These are phyloP conservation scores for Thyridium curvatum DNA, from an alignment of 2,329 filamentous ascomycete species.

Conservation along the genomic window DNA sequence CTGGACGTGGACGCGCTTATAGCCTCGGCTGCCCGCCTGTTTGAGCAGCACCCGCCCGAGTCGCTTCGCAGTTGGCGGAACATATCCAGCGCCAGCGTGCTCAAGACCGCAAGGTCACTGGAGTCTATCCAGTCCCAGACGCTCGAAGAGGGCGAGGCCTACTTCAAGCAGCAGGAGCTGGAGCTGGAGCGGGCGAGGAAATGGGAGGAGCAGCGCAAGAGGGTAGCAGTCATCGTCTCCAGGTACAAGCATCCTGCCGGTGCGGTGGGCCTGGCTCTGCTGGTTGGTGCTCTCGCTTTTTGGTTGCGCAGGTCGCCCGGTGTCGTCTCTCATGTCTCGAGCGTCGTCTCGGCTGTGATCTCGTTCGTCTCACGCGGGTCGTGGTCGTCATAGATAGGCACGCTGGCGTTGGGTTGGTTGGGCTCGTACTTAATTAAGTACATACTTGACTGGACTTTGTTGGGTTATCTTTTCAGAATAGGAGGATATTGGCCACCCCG, in stretches of 20 bases:
- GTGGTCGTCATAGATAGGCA: no score
- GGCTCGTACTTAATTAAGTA: no score
- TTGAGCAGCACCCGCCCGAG: slow-evolving; percentile 63
- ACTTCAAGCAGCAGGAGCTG: slow-evolving; percentile 65
- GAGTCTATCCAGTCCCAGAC: slow-evolving; percentile 38
- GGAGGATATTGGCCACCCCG: no score
- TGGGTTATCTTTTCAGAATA: no score
- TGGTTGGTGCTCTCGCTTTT: slow-evolving; percentile 62
- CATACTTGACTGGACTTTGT: no score
- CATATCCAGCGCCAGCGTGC: slow-evolving; percentile 70
- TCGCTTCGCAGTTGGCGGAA: slow-evolving; percentile 62
- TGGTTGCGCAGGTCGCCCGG: slow-evolving; percentile 51
- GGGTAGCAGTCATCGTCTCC: slow-evolving; percentile 32
- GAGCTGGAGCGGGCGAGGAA: slow-evolving; percentile 56
- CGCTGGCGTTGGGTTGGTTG: no score
- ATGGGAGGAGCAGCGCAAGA: slow-evolving; percentile 43
- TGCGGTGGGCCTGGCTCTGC: slow-evolving; percentile 55
- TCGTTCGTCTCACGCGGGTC: slow-evolving; percentile 6
- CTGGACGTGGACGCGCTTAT: slow-evolving; percentile 78
- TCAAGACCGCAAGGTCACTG: slow-evolving; percentile 70
- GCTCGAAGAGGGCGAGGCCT: slow-evolving; percentile 56
- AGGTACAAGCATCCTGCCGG: slow-evolving; percentile 59
- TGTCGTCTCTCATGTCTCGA: slow-evolving; percentile 18
- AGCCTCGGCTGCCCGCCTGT: slow-evolving; percentile 55
- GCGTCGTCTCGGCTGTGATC: slow-evolving; percentile 9